Base-by-base conservation (phyloP, 2,329 filamentous ascomycete species). In the Xylariaceae sp. region DNA sequence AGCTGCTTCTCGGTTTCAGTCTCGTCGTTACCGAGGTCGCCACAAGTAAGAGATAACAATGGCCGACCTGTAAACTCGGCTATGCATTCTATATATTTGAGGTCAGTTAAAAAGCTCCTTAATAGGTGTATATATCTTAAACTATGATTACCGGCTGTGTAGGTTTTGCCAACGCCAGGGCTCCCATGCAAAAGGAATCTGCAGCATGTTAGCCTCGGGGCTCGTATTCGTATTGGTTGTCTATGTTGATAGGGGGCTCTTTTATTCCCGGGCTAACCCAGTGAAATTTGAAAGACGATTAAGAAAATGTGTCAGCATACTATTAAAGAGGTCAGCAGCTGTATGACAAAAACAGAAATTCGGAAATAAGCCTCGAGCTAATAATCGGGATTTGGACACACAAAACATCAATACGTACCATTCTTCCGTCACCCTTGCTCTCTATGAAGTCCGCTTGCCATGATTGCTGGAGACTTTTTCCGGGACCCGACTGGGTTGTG, bases 81-180 rank as follows among this genome's bases (percentile, higher is more conserved):
- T 2, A 70, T 66, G 9, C 59, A 61, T 26, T 67, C 63, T 66
- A 37, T 20, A 14, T n/a, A n/a, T 20, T 42, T n/a, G 41, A 41
- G 41, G 49, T 50, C 56, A 0, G 66, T 65, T 44, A 67, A 65
- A 1, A n/a, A 10, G n/a, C 7, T 12, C n/a, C 23, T 9, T 26
- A 26, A 9, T 26, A 45, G 3, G 2, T 44, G 3, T n/a, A 21
- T 19, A 12, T 9, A 40, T 20, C 7, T 44, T 7, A 16, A 10
- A 10, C 3, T 29, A 20, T 23, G 7, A 12, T 40, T 43, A 52
- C 47, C 40, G 20, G 40, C 48, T 47, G 40, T 44, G 19, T 50
- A 61, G 0, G 66, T 67, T 41, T 68, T 68, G 1, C 67, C 64
- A 3, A 67, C 64, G 0, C 66, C 65, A 1, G 65, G 66, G 1